Conservation (phyloP, 345 rosid genomes). For the Lumnitzera racemosa region DNA sequence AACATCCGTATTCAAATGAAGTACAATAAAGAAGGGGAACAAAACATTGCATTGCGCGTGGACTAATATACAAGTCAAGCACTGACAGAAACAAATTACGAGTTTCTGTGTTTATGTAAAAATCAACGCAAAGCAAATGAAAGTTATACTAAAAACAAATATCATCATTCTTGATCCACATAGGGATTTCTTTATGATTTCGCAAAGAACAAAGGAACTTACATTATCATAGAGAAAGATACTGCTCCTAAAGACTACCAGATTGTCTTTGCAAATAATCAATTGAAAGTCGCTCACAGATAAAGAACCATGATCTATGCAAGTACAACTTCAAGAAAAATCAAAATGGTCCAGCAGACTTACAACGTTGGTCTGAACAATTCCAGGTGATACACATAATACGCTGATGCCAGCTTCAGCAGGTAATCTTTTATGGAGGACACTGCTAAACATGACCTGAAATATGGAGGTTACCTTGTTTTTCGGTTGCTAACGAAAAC, state of each 20-base stretch:
- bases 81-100: no score
- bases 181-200: no score
- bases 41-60: no score
- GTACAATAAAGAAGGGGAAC: background rate
- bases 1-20: background rate
- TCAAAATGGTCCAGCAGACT: slow-evolving; percentile 30
- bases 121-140: no score
- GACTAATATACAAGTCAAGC: no score
- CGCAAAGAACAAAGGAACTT: no score
- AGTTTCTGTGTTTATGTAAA: no score
- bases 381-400: slow-evolving; percentile 82
- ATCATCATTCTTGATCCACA: no score
- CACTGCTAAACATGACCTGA: slow-evolving; percentile 93
- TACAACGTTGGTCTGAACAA: slow-evolving; percentile 89
- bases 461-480: slow-evolving; percentile 17
- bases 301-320: background rate
- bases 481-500: background rate
- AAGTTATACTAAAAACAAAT: no score
- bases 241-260: no score
- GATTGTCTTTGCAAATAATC: background rate
- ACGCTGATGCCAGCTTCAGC: slow-evolving; percentile 86
- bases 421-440: slow-evolving; percentile 78
- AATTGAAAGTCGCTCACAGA: background rate
- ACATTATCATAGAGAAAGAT: no score
- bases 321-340: slow-evolving; percentile 1